These are phyloP conservation scores for Wallacemonas sp. DNA, from an alignment of 208 protist species.

Conservation along the genomic window DNA sequence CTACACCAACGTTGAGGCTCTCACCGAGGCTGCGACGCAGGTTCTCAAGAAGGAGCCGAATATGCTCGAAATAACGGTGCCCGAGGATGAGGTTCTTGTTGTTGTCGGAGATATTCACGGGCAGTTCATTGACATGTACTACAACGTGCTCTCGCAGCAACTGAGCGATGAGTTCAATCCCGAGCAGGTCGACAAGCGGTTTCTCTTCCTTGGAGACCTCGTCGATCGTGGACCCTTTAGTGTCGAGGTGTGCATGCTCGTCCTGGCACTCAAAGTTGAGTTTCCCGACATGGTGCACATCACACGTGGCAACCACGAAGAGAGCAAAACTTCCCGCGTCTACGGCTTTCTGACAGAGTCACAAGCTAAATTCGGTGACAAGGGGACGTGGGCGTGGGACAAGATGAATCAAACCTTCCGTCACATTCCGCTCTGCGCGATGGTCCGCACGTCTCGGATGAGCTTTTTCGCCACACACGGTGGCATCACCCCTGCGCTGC, in stretches of 20 bases:
- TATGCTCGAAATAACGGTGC: constrained; percentile 39
- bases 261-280: constrained; percentile 83
- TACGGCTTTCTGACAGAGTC: constrained; percentile 64
- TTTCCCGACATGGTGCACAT: constrained; percentile 76
- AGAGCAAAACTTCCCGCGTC: constrained; percentile 70
- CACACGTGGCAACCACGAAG: constrained; percentile 89
- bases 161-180: constrained; percentile 14
- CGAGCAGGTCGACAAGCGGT: constrained; percentile 28
- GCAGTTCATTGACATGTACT: constrained; percentile 72
- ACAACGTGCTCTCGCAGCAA: constrained; percentile 52
- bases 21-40: constrained; percentile 25
- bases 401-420: constrained; percentile 76
- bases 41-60: constrained; percentile 37
- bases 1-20: neutral
- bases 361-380: constrained; percentile 40
- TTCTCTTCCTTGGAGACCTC: constrained; percentile 99
- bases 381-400: constrained; percentile 57
- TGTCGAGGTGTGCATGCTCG: constrained; percentile 62
- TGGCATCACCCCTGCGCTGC: constrained; percentile 91
- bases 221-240: constrained; percentile 91
- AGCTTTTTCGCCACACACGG: constrained; percentile 98
- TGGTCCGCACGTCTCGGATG: constrained; percentile 73
- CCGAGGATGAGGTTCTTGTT: constrained; percentile 47
- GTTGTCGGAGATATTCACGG: constrained; percentile 87
- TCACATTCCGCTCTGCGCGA: constrained; percentile 71